Conservation (phyloP, 2,329 filamentous ascomycete genomes). For the Metarhizium rileyi region DNA sequence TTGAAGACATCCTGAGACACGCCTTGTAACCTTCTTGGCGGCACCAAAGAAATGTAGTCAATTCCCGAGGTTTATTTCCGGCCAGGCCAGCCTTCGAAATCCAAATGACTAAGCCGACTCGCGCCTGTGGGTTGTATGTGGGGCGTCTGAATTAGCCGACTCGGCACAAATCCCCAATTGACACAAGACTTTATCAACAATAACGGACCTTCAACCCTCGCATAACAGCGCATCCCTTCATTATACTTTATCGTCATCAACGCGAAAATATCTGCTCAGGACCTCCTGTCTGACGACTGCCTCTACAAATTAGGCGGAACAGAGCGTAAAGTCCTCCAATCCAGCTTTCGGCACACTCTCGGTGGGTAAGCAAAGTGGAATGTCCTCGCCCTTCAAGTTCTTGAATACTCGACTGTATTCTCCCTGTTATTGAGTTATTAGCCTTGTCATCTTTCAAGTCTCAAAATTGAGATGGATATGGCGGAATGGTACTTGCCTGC, state of each 20-base stretch:
- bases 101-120: conserved; percentile 4
- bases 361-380: conserved; percentile 19
- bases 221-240: too few species aligned
- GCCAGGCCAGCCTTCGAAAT: background rate
- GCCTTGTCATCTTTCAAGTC: background rate
- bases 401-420: conserved; percentile 21
- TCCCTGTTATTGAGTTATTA: conserved; percentile 10
- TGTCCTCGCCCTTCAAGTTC: conserved; percentile 19
- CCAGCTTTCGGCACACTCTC: conserved; percentile 15
- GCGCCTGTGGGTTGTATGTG: too few species aligned
- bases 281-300: too few species aligned
- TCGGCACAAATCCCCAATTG: too few species aligned
- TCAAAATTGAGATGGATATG: background rate
- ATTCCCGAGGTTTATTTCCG: too few species aligned
- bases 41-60: background rate
- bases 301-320: background rate
- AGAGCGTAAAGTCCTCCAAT: conserved; percentile 17
- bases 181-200: too few species aligned
- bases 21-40: too few species aligned
- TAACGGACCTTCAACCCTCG: too few species aligned
- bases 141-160: too few species aligned
- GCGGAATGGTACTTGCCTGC: conserved; percentile 11
- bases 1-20: background rate
- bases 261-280: too few species aligned
- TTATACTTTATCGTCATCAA: too few species aligned